These are phyloP conservation scores for Phytopythium montanum DNA, from an alignment of 352 stramenopile genomes.

Conservation along the genomic window DNA sequence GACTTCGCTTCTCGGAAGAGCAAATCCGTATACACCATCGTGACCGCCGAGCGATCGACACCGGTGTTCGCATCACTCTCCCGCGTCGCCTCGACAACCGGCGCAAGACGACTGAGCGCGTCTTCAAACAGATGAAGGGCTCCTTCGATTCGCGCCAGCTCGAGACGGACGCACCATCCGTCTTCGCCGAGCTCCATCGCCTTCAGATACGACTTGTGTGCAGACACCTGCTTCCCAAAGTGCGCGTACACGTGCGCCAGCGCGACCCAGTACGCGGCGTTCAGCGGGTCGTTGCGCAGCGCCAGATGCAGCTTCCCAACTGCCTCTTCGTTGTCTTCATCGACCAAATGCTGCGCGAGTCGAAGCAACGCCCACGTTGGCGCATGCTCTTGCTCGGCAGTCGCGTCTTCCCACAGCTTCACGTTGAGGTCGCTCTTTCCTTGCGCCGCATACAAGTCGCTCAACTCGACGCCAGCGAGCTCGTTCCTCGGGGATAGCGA, in stretches of 20 bases:
- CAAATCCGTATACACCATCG: conserved; percentile 61
- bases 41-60: conserved; percentile 27
- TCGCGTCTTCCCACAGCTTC: conserved; percentile 66
- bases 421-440: conserved; percentile 62
- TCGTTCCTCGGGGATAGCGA: conserved; percentile 49
- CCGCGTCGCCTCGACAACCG: conserved; percentile 22
- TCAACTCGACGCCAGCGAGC: conserved; percentile 59
- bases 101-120: conserved; percentile 54
- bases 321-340: conserved; percentile 59
- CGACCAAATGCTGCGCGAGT: conserved; percentile 65
- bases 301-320: conserved; percentile 71
- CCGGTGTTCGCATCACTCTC: conserved; percentile 3
- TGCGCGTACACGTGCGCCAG: conserved; percentile 79
- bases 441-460: conserved; percentile 61
- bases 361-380: conserved; percentile 73
- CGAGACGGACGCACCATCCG: conserved; percentile 66
- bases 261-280: conserved; percentile 61
- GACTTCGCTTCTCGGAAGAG: conserved; percentile 79
- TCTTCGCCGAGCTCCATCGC: conserved; percentile 67
- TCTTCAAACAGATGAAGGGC: conserved; percentile 66
- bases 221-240: conserved; percentile 75
- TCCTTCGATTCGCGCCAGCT: conserved; percentile 79
- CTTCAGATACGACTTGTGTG: conserved; percentile 76
- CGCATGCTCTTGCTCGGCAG: conserved; percentile 44
- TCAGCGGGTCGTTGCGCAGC: conserved; percentile 66